Conservation (phyloP, 1,139 yeast species). For the Taphrina betulina region DNA sequence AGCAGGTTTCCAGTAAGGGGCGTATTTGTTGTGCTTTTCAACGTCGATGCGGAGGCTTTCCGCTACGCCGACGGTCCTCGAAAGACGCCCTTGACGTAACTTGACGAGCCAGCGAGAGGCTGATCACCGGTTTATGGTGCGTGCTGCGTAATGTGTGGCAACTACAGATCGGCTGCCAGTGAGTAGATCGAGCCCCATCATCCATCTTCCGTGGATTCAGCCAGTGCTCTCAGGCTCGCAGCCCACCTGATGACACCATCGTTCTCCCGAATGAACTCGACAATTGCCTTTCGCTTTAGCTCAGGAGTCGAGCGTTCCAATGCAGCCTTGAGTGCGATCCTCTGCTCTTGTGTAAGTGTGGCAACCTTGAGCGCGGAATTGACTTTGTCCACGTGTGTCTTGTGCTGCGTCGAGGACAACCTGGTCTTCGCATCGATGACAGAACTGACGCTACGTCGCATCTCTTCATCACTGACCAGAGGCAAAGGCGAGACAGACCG, state of each 20-base stretch:
- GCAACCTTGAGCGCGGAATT: constrained; percentile 2
- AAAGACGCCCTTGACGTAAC: too few relatives aligned
- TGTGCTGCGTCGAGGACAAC: constrained; percentile 8
- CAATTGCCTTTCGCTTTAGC: constrained; percentile 20
- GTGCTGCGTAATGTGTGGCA: too few relatives aligned
- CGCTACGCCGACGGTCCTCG: too few relatives aligned
- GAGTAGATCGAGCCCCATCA: too few relatives aligned
- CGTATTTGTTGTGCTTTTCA: too few relatives aligned
- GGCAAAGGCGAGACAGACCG: constrained; percentile 6
- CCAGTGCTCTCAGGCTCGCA: constrained; percentile 19
- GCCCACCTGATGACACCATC: constrained; percentile 25
- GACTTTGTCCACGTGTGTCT: constrained; percentile 14
- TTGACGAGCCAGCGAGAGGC: too few relatives aligned
- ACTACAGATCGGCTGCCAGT: too few relatives aligned
- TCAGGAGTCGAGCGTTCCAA: neutral
- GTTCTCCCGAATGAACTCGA: constrained; percentile 20
- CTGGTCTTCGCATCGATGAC: constrained; percentile 58
- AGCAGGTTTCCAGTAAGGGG: too few relatives aligned
- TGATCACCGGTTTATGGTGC: too few relatives aligned
- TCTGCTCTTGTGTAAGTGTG: constrained; percentile 12
- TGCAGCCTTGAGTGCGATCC: constrained; percentile 7
- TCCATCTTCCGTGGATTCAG: too few relatives aligned
- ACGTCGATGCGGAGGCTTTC: too few relatives aligned
- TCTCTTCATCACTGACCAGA: neutral
- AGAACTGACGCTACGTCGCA: constrained; percentile 42